Evolutionary conservation across 2,329 filamentous ascomycete genomes (phyloP), one percentile per base, ranked within the genome.

Genomic region (Tolypocladium tropicale): DNA sequence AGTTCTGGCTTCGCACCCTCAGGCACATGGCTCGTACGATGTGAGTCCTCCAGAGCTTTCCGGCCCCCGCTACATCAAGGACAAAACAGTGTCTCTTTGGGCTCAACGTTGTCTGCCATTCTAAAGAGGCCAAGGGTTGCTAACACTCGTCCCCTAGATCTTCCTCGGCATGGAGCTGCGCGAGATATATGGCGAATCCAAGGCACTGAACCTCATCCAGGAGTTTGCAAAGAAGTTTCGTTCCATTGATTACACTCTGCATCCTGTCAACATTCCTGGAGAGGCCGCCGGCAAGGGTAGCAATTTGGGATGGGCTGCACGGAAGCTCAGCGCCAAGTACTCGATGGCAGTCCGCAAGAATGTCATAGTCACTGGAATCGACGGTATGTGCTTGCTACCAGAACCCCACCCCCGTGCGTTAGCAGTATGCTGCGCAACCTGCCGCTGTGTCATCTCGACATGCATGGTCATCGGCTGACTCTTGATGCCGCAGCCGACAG

Each of bases 221-320:
- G 78, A 81, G 57, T 89, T 87, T 62, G 71, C 78, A 60, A 81
- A 81, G 64, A 82, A 78, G 57, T 89, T 90, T 66, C 81, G 82
- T 46, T 79, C 78, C 57, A 84, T 90, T 62, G 80, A 83, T 63
- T 84, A 81, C 65, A 88, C 85, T 3, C 70, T 88, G 14, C 86
- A 90, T 63, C 86, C 86, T 1, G 71, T 76, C 25, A 82, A 82
- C 55, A 81, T 89, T 53, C 78, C 80, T 4, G 82, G 83, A 14
- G 86, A 90, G 66, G 81, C 85, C 53, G 83, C 85, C 55, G 86
- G 86, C 57, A 90, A 90, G 66, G 86, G 86, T 60, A 89, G 86
- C 73, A 90, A 90, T 68, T 78, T 87, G 58, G 81, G 81, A 53
- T 90, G 85, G 83, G 84, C 85, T 21, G 86, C 85, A 11, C 79